A percentile compares a stretch with the other conserved stretches of the same genome.
phyloP scores from a whole-genome alignment of 495 filamentous ascomycete genomes.

The Parmelia sp. region DNA sequence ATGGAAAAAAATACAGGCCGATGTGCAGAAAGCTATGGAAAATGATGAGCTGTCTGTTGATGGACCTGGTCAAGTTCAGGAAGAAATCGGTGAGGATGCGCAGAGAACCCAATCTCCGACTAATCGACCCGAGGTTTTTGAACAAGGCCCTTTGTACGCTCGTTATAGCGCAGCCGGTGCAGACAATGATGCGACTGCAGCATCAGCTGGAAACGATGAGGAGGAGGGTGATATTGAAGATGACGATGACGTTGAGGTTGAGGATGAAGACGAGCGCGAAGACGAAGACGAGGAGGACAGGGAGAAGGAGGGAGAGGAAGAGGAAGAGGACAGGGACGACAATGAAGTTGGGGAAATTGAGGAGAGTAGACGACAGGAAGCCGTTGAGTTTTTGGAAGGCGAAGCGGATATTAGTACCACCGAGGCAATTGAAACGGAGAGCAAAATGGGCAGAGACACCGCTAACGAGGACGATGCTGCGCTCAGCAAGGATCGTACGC shows the following conservation, averaged over 20 bases:
- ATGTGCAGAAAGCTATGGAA: constrained; percentile 49
- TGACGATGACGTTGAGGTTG: constrained; percentile 3
- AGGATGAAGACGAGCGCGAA: constrained; percentile 22
- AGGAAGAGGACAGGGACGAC: constrained; percentile 25
- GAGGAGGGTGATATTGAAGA: constrained; percentile 22
- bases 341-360: constrained; percentile 28
- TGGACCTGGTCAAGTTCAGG: constrained; percentile 30
- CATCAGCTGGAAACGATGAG: constrained; percentile 18
- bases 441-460: constrained; percentile 20
- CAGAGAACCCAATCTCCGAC: not conserved
- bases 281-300: not conserved
- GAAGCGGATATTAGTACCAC: constrained; percentile 23
- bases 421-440: constrained; percentile 27
- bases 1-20: constrained; percentile 50
- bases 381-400: constrained; percentile 25
- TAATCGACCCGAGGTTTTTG: not conserved
- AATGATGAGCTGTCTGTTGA: constrained; percentile 46
- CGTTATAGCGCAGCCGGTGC: not conserved
- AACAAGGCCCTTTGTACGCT: constrained; percentile 2
- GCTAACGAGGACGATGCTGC: constrained; percentile 29
- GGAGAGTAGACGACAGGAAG: constrained; percentile 26
- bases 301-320: constrained; percentile 26
- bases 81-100: not conserved
- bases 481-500: constrained; percentile 8
- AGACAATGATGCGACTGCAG: constrained; percentile 17